phyloP scores from a whole-genome alignment of 257 asterid genomes.

The Orobanche coerulescens region DNA sequence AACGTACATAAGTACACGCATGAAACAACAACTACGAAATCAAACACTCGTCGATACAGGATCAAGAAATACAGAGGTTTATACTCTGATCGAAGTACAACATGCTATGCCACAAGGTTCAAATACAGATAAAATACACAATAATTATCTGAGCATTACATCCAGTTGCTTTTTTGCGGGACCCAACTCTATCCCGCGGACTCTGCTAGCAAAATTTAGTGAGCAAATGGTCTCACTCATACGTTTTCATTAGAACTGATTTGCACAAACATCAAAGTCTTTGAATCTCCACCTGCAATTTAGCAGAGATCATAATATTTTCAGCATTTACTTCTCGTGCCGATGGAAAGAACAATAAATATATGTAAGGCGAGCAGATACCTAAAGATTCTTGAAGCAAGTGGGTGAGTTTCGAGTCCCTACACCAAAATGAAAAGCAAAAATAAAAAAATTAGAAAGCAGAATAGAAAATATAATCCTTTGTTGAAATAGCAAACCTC shows the following conservation, averaged over 20 bases:
- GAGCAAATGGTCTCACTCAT: slow-evolving; percentile 87
- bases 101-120: too few species aligned
- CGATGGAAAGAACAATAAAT: not conserved
- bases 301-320: not conserved
- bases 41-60: too few species aligned
- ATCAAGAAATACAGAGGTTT: too few species aligned
- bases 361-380: slow-evolving; percentile 18
- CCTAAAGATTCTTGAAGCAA: slow-evolving; percentile 98
- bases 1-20: too few species aligned
- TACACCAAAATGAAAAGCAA: slow-evolving; percentile 23
- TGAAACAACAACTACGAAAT: too few species aligned
- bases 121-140: too few species aligned
- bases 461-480: not conserved
- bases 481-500: too few species aligned
- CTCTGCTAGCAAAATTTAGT: slow-evolving; percentile 88
- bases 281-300: slow-evolving; percentile 85
- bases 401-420: slow-evolving; percentile 98
- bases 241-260: slow-evolving; percentile 87
- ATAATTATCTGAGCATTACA: too few species aligned
- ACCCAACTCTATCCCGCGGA: slow-evolving; percentile 89
- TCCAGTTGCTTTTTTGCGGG: slow-evolving; percentile 92
- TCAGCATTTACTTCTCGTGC: not conserved
- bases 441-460: slow-evolving; percentile 19
- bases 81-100: too few species aligned
- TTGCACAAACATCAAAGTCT: slow-evolving; percentile 94